These are phyloP conservation scores for Chiua sp. DNA, from an alignment of 1,284 basidiomycete genomes.

Conservation along the genomic window DNA sequence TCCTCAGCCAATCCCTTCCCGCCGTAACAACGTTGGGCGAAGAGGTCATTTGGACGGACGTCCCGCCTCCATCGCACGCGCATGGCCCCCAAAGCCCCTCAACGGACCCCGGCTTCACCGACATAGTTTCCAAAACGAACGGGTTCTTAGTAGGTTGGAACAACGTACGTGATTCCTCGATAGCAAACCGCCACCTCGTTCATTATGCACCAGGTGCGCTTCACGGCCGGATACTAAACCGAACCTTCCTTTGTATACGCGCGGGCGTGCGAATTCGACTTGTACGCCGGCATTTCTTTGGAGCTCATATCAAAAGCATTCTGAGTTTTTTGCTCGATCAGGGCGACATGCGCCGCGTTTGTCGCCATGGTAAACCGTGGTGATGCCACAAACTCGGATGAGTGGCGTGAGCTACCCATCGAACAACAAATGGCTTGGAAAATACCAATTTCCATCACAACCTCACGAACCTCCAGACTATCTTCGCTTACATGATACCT, in stretches of 20 bases:
- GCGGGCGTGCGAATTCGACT: conserved; percentile 44
- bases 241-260: conserved; percentile 49
- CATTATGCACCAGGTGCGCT: conserved; percentile 37
- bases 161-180: conserved; percentile 25
- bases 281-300: conserved; percentile 22
- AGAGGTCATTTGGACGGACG: conserved; percentile 24
- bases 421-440: conserved; percentile 48
- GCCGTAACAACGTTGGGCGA: conserved; percentile 13
- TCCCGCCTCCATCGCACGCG: background rate
- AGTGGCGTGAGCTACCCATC: conserved; percentile 46
- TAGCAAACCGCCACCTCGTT: background rate
- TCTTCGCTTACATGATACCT: conserved; percentile 44
- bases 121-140: conserved; percentile 34
- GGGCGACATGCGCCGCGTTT: conserved; percentile 40
- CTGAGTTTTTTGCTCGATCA: conserved; percentile 13
- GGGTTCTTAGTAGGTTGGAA: conserved; percentile 44
- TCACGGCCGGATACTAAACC: conserved; percentile 42
- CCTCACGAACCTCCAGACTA: conserved; percentile 52
- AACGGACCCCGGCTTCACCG: conserved; percentile 13
- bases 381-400: conserved; percentile 40
- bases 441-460: conserved; percentile 46
- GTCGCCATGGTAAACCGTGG: conserved; percentile 47
- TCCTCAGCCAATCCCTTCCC: conserved; percentile 23
- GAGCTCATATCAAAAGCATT: background rate
- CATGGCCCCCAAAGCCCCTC: conserved; percentile 1